phyloP scores from a whole-genome alignment of 352 stramenopile species.

The Aphanomyces cochlioides region DNA sequence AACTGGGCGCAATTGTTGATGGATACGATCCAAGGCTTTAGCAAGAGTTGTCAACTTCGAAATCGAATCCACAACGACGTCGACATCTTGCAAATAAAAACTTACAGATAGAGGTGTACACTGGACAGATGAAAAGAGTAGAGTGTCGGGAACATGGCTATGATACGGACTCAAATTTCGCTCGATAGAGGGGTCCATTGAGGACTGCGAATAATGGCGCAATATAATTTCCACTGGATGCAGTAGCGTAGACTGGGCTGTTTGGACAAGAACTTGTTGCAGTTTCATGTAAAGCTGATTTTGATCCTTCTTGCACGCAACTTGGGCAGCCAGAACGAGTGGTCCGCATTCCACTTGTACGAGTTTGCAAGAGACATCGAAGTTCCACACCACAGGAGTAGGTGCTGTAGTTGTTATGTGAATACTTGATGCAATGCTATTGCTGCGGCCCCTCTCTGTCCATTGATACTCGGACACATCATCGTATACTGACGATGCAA shows the following conservation, averaged over 20 bases:
- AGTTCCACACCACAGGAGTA: slow-evolving; percentile 4
- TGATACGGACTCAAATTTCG: not conserved
- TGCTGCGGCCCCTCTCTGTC: slow-evolving; percentile 27
- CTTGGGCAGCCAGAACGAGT: not conserved
- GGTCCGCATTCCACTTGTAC: slow-evolving; percentile 9
- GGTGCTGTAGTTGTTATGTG: not conserved
- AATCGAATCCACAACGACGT: not conserved
- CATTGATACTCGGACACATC: slow-evolving; percentile 29
- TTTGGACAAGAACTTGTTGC: not conserved
- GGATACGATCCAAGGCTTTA: not conserved
- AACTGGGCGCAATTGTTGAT: not conserved
- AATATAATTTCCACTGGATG: slow-evolving; percentile 2
- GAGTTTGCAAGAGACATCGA: slow-evolving; percentile 14
- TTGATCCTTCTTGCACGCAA: slow-evolving; percentile 9
- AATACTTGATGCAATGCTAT: slow-evolving; percentile 28
- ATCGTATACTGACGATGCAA: slow-evolving; percentile 18
- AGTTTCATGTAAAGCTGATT: slow-evolving; percentile 3
- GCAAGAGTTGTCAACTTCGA: not conserved
- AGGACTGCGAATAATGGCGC: slow-evolving; percentile 1
- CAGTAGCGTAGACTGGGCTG: not conserved
- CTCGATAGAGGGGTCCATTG: not conserved
- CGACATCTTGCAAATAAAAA: slow-evolving; percentile 9
- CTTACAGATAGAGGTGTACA: slow-evolving; percentile 3
- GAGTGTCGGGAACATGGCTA: slow-evolving; percentile 4
- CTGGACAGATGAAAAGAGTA: slow-evolving; percentile 3